Evolutionary conservation across 202 grass and related monocot species (phyloP).

Genomic region (Zizania palustris): DNA sequence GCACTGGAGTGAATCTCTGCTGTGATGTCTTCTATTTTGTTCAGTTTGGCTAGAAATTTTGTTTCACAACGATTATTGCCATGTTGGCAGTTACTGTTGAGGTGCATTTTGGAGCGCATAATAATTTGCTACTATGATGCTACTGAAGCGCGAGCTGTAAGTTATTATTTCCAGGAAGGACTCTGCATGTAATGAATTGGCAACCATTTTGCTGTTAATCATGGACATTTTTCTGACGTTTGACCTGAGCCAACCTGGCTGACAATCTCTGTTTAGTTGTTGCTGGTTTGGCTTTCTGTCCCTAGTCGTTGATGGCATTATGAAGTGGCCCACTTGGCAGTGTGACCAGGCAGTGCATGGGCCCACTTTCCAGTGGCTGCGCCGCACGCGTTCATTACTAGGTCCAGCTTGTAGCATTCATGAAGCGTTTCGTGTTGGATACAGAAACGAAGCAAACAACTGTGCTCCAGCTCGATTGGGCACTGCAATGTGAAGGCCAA

Average conservation of each 20-base stretch:
- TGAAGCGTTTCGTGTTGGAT: background rate
- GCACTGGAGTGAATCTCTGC: constrained; percentile 36
- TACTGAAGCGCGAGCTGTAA: constrained; percentile 47
- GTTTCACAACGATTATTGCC: constrained; percentile 28
- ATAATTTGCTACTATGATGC: constrained; percentile 51
- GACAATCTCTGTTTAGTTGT: background rate
- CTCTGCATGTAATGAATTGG: constrained; percentile 27
- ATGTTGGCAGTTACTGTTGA: constrained; percentile 10
- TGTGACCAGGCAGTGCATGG: background rate
- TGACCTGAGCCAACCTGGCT: background rate
- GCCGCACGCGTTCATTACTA: background rate
- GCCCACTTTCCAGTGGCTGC: background rate
- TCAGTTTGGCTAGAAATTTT: constrained; percentile 36
- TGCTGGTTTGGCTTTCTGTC: background rate
- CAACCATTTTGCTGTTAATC: background rate
- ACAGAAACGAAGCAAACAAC: background rate
- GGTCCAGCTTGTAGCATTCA: background rate
- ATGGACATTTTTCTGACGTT: background rate
- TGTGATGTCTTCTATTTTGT: constrained; percentile 41
- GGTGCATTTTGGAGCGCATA: constrained; percentile 46
- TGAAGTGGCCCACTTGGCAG: background rate
- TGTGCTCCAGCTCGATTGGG: background rate
- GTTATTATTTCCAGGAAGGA: constrained; percentile 26
- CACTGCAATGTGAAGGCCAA: background rate
- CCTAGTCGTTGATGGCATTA: background rate